phyloP scores from a whole-genome alignment of 2,329 filamentous ascomycete genomes.

The Aspergillus novoparasiticus region DNA sequence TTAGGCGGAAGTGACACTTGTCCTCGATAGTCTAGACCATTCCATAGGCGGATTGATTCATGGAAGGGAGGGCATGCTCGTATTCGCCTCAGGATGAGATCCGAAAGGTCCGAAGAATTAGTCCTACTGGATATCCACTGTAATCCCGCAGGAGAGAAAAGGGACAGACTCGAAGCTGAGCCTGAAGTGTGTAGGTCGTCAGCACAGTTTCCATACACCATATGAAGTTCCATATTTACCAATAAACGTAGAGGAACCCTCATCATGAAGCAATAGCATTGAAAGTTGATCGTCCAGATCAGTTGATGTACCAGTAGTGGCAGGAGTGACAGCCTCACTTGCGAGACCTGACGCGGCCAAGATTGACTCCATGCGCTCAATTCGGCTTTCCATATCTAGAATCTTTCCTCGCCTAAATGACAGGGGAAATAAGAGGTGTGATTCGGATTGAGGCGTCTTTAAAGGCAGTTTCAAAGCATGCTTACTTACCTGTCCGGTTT shows the following conservation, averaged over 20 bases:
- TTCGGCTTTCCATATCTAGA: constrained; percentile 1
- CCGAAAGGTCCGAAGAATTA: neutral
- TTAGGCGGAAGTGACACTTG: neutral
- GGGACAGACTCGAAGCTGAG: neutral
- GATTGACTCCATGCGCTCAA: constrained; percentile 3
- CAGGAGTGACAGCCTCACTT: neutral
- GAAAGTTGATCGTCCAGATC: constrained; percentile 1
- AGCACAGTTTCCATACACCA: neutral
- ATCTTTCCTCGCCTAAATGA: neutral
- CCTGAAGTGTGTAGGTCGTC: neutral
- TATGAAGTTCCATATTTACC: neutral
- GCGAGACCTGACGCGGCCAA: neutral
- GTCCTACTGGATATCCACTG: neutral
- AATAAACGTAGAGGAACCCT: constrained; percentile 2
- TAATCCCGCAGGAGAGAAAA: constrained; percentile 1
- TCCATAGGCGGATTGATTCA: neutral
- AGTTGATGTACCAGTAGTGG: neutral
- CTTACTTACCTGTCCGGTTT: constrained; percentile 1
- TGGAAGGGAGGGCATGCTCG: neutral
- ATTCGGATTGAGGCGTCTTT: neutral
- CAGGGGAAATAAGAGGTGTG: neutral
- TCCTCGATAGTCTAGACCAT: neutral
- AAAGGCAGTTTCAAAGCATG: too few relatives aligned
- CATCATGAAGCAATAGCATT: neutral
- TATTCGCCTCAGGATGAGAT: neutral